A percentile compares a stretch with the other conserved stretches of the same genome.
phyloP scores from a whole-genome alignment of 2,329 filamentous ascomycete species.

The Xylariaceae sp. region DNA sequence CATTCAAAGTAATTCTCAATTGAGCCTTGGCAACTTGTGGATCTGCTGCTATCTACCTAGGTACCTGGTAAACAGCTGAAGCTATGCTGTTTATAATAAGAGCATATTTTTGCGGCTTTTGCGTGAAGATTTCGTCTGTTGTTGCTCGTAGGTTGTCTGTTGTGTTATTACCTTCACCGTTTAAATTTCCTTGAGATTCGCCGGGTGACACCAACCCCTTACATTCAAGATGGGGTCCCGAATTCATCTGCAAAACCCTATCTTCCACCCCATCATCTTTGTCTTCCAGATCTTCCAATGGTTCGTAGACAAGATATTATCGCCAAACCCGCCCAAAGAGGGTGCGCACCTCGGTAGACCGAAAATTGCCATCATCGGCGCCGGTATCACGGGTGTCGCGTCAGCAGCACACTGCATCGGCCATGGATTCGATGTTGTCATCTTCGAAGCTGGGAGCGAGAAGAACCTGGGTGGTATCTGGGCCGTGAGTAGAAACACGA shows the following conservation, averaged over 20 bases:
- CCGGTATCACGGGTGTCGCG: conserved; percentile 72
- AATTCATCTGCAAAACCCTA: conserved; percentile 35
- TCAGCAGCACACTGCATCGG: conserved; percentile 80
- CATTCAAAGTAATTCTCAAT: too few species aligned
- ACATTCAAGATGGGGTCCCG: conserved; percentile 17
- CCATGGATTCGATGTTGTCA: conserved; percentile 77
- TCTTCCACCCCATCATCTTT: conserved; percentile 57
- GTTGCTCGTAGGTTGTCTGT: too few species aligned
- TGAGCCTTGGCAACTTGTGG: too few species aligned
- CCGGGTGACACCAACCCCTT: neutral
- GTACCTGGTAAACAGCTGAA: too few species aligned
- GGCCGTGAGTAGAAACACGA: conserved; percentile 55
- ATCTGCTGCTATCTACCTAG: too few species aligned
- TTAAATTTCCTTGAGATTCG: too few species aligned
- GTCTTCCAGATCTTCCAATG: conserved; percentile 65
- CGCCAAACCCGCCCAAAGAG: conserved; percentile 65
- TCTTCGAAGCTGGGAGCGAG: conserved; percentile 71
- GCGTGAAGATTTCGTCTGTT: too few species aligned
- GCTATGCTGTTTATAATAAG: too few species aligned
- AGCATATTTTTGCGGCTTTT: too few species aligned
- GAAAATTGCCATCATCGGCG: conserved; percentile 67
- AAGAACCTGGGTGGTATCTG: conserved; percentile 75
- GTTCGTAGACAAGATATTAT: conserved; percentile 61
- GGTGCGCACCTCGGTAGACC: conserved; percentile 57
- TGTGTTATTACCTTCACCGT: too few species aligned